These are phyloP conservation scores for Haplosporangium sp. DNA, from an alignment of 371 early-diverging fungal species.

Conservation along the genomic window DNA sequence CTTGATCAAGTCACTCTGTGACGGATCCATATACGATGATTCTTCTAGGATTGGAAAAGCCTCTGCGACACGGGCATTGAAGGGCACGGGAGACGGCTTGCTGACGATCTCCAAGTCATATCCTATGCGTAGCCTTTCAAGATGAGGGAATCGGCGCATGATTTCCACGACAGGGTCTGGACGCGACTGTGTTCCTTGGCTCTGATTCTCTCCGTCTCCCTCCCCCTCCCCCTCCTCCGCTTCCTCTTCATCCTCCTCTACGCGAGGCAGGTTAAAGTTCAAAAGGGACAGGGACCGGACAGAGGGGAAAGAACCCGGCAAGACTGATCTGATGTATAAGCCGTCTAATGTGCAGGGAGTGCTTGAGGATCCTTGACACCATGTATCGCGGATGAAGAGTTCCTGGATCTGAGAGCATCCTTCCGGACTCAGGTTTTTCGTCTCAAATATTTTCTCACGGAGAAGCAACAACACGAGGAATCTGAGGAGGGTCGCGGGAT, in stretches of 20 bases:
- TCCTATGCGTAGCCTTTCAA: constrained; percentile 3
- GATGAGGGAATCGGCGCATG: constrained; percentile 2
- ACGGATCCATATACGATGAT: background rate
- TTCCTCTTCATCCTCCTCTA: too few species aligned
- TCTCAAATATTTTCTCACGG: too few species aligned
- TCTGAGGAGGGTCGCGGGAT: too few species aligned
- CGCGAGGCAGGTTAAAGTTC: background rate
- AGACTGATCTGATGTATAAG: too few species aligned
- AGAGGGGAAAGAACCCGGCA: too few species aligned
- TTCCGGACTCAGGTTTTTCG: too few species aligned
- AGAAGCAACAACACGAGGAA: too few species aligned
- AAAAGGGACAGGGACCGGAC: constrained; percentile 2
- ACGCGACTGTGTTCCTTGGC: background rate
- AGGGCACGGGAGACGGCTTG: background rate
- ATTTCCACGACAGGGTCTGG: background rate
- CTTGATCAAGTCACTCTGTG: background rate
- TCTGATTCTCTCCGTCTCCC: too few species aligned
- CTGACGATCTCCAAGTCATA: background rate
- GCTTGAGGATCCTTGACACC: too few species aligned
- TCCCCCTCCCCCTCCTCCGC: too few species aligned
- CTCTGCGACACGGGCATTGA: background rate
- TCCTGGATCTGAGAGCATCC: too few species aligned
- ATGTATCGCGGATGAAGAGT: too few species aligned
- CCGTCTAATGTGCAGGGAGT: background rate
- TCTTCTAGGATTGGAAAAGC: background rate